Evolutionary conservation across 768 basidiomycete genomes (phyloP), one percentile per base, ranked within the genome.

Genomic region (Lactarius tabidus): DNA sequence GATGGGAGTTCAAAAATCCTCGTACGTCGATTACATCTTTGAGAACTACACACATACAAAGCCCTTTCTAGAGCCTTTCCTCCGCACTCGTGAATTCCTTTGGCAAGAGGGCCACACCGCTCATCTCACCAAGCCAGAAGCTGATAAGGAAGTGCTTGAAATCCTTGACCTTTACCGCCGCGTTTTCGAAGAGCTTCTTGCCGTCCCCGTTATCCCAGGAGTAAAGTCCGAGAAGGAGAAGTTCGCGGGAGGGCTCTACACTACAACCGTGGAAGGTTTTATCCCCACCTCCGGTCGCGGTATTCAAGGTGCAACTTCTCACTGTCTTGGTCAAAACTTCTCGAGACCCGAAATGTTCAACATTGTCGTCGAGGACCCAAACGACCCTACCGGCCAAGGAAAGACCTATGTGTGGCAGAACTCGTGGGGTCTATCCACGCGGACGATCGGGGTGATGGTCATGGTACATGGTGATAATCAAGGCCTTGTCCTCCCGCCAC

Each of bases 91-190:
- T 74, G 97, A 99, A 79, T 99, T 98, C 84, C 81, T 99, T n/a
- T 99, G 97, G 97, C 97, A 99, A 79, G 97, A 99, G 77, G 97
- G 97, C 41, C 97, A 99, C 79, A 98, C 97, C 10, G 96, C 97
- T 3, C 87, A 90, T 77, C 82, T 95, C 52, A 92, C 90, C 69
- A 90, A 95, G 76, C 74, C 79, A 4, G 96, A 98, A 75, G 96
- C 96, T 29, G 97, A 93, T 72, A 80, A 78, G 58, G 97, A 98
- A 78, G 97, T 98, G 18, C 86, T 83, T 23, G 84, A 96, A 63
- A 98, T 99, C 71, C 89, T 99, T 71, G 95, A 97, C 62, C 87
- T 98, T 67, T 99, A 99, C 79, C 88, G 91, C 38, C 89, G 87
- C 63, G 91, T 98, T 9, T 99, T 95, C 78, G 93, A 96, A 76